Evolutionary conservation across 2,329 filamentous ascomycete genomes (phyloP).

Genomic region (Cytospora chrysosperma): DNA sequence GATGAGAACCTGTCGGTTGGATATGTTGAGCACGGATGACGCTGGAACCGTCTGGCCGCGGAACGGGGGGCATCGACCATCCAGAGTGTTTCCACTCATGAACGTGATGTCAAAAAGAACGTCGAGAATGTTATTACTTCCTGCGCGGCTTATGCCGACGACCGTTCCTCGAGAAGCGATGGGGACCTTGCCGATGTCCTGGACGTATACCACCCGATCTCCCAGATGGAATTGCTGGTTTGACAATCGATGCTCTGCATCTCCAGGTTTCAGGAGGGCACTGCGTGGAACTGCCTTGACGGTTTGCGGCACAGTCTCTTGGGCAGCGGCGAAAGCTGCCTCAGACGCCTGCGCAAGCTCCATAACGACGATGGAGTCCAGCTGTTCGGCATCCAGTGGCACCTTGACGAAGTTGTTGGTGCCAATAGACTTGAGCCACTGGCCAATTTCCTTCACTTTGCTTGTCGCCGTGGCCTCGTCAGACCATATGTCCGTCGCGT

Average conservation of each 20-base stretch:
- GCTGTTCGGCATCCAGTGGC: constrained; percentile 93
- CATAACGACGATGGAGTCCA: constrained; percentile 87
- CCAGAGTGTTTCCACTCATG: constrained; percentile 93
- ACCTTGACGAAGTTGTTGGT: constrained; percentile 92
- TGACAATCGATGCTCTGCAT: constrained; percentile 89
- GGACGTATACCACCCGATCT: constrained; percentile 89
- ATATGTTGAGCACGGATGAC: constrained; percentile 86
- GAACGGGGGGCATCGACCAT: constrained; percentile 88
- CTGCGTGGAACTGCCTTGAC: constrained; percentile 76
- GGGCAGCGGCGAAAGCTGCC: constrained; percentile 40
- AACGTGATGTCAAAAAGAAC: constrained; percentile 93
- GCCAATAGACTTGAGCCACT: constrained; percentile 90
- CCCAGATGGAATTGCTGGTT: constrained; percentile 82
- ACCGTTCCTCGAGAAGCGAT: constrained; percentile 91
- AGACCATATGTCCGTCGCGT: constrained; percentile 83
- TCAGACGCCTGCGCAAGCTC: constrained; percentile 77
- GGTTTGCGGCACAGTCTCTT: constrained; percentile 34
- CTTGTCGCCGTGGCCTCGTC: constrained; percentile 66
- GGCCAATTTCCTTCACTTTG: constrained; percentile 89
- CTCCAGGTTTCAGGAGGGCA: constrained; percentile 86
- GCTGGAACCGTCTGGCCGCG: constrained; percentile 87
- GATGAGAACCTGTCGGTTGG: constrained; percentile 75
- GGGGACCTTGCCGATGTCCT: constrained; percentile 90
- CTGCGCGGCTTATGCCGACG: constrained; percentile 87
- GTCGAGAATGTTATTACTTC: constrained; percentile 79